These are phyloP conservation scores for Phytophthora vignae DNA, from an alignment of 352 stramenopile genomes.

Conservation along the genomic window DNA sequence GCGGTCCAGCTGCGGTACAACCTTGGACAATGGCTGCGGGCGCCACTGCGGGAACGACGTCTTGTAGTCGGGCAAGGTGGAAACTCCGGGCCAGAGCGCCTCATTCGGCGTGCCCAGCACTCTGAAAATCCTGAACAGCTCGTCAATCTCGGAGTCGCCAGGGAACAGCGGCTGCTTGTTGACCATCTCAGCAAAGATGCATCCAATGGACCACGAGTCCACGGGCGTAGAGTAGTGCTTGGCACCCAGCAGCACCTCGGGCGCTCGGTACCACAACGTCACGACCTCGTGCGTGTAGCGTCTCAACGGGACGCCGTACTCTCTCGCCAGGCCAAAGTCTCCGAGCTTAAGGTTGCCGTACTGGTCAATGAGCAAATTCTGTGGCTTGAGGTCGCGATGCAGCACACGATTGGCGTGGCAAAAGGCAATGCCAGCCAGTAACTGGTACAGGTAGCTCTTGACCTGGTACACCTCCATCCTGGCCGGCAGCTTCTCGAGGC, in stretches of 20 bases:
- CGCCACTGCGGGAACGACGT: slow-evolving; percentile 98
- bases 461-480: slow-evolving; percentile 86
- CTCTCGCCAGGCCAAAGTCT: slow-evolving; percentile 93
- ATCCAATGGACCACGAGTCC: slow-evolving; percentile 94
- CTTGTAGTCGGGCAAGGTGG: slow-evolving; percentile 98
- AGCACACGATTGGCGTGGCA: slow-evolving; percentile 97
- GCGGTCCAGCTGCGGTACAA: slow-evolving; percentile 87
- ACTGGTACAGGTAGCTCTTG: slow-evolving; percentile 88
- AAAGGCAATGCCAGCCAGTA: slow-evolving; percentile 90
- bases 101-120: slow-evolving; percentile 98
- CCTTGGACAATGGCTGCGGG: slow-evolving; percentile 87
- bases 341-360: slow-evolving; percentile 92
- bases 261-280: slow-evolving; percentile 96
- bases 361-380: slow-evolving; percentile 94
- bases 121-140: slow-evolving; percentile 99
- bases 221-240: slow-evolving; percentile 95
- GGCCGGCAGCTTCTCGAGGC: slow-evolving; percentile 92
- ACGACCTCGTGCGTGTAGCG: slow-evolving; percentile 96
- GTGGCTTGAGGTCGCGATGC: slow-evolving; percentile 98
- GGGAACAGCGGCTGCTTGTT: slow-evolving; percentile 91
- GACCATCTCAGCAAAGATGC: slow-evolving; percentile 96
- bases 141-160: slow-evolving; percentile 98
- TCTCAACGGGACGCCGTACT: slow-evolving; percentile 87
- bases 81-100: slow-evolving; percentile 96
- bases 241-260: slow-evolving; percentile 94